Conservation (phyloP, 805 yeast genomes). For the Lachancea nothofagi region DNA sequence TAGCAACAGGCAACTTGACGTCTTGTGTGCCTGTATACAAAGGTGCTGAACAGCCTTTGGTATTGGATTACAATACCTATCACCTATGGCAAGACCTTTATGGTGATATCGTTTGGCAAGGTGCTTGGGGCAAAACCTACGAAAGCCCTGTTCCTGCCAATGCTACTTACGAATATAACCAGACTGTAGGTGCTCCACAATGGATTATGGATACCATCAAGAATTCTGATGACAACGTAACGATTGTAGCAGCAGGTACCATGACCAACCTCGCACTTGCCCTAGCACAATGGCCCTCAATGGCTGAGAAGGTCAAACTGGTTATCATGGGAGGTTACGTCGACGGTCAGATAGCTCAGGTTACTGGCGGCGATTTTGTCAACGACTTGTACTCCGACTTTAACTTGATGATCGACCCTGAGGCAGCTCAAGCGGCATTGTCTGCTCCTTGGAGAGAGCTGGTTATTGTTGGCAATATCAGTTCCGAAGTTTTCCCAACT, state of each 20-base stretch:
- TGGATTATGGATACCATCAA: conserved; percentile 40
- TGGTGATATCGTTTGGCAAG: conserved; percentile 40
- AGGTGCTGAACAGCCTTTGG: conserved; percentile 37
- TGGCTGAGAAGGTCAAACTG: conserved; percentile 37
- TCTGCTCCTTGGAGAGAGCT: conserved; percentile 38
- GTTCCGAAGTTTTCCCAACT: conserved; percentile 38
- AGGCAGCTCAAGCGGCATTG: conserved; percentile 41
- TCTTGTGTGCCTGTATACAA: conserved; percentile 35
- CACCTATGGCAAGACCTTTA: conserved; percentile 36
- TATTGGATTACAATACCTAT: conserved; percentile 38
- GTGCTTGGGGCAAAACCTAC: conserved; percentile 35
- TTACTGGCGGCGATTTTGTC: conserved; percentile 29
- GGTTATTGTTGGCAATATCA: conserved; percentile 39
- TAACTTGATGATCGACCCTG: conserved; percentile 41
- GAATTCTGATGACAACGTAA: conserved; percentile 33
- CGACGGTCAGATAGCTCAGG: conserved; percentile 38
- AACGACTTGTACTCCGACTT: conserved; percentile 40
- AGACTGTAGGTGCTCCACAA: conserved; percentile 34
- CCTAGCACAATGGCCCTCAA: conserved; percentile 35
- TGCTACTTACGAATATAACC: conserved; percentile 31
- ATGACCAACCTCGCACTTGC: conserved; percentile 45
- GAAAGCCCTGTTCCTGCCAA: conserved; percentile 10
- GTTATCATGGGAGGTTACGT: conserved; percentile 43
- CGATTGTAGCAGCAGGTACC: conserved; percentile 38
- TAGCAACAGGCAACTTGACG: conserved; percentile 33